Evolutionary conservation across 1,284 basidiomycete species (phyloP), one percentile per base, ranked within the genome.

Genomic region (Puccinia polysora): DNA sequence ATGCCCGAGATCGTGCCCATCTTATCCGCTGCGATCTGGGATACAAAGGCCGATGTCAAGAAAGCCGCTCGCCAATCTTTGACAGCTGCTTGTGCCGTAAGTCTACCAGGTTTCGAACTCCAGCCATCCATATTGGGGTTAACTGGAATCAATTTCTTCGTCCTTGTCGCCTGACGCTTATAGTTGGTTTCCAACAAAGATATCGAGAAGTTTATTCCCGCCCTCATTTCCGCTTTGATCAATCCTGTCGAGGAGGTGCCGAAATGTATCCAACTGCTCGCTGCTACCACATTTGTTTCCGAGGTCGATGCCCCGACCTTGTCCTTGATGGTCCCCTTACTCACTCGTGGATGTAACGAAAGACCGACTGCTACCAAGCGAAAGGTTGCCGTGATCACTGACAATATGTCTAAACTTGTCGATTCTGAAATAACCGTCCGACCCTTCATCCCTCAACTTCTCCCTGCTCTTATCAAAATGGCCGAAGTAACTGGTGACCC

Each of bases 231-330:
- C 83, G 89, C 91, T 81, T 85, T 98, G 79, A 94, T 97, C 84
- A 93, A 98, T 86, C 96, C 96, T 79, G 92, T 97, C 78, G 95
- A 98, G 85, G 93, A 98, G 87, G 95, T 97, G 75, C 89, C 94
- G 79, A 91, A 89, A 80, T 97, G 93, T 78, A 91, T 98, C 79
- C 86, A 86, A 80, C 89, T 97, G 82, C 92, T 98, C 82, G 94
- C 94, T 81, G 89, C 96, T 74, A 98, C 96, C 83, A 98, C 96
- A 81, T 98, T 98, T 88, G 96, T 99, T 88, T 92, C 94, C 75
- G 96, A 98, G 85, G 96, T 99, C 83, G 96, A 98, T 81, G 94
- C 95, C 75, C 88, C 96, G 75, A 98, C 96, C 76, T 89, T 99
- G 78, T 97, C 96, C 77, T 88, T 99, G 77, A 97, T 98, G 91